Conservation (phyloP, 495 filamentous ascomycete genomes). For the Cercophora scortea region DNA sequence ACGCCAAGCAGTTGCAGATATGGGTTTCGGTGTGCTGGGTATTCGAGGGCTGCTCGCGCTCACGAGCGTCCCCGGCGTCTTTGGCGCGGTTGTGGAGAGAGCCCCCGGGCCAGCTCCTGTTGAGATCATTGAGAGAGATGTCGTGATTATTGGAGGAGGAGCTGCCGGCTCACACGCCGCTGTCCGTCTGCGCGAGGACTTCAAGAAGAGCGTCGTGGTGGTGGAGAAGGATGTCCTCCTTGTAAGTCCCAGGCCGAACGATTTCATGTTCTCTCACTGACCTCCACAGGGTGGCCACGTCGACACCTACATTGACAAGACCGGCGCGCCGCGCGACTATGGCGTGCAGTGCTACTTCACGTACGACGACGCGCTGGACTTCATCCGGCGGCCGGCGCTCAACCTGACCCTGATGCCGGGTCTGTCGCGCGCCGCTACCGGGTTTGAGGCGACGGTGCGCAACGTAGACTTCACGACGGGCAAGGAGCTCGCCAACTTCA, state of each 20-base stretch:
- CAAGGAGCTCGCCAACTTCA: slow-evolving; percentile 9
- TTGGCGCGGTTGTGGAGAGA: neutral
- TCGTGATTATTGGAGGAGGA: slow-evolving; percentile 38
- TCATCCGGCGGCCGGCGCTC: slow-evolving; percentile 25
- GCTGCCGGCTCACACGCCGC: slow-evolving; percentile 40
- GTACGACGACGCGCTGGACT: slow-evolving; percentile 16
- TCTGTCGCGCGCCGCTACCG: slow-evolving; percentile 7
- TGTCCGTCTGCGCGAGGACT: slow-evolving; percentile 32
- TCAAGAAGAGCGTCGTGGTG: slow-evolving; percentile 28
- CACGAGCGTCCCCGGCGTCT: neutral
- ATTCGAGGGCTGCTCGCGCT: neutral
- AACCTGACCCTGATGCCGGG: slow-evolving; percentile 16
- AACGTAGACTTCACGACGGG: slow-evolving; percentile 39
- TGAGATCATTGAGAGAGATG: slow-evolving; percentile 15
- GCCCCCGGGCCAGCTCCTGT: neutral
- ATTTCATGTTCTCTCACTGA: neutral
- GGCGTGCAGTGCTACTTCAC: slow-evolving; percentile 29
- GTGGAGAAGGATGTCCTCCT: slow-evolving; percentile 32
- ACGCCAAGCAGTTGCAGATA: neutral
- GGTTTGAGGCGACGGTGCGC: slow-evolving; percentile 6
- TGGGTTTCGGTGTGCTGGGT: neutral
- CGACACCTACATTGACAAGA: slow-evolving; percentile 34
- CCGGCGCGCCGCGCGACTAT: slow-evolving; percentile 28
- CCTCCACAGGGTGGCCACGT: slow-evolving; percentile 34
- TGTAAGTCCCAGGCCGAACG: slow-evolving; percentile 17